phyloP scores from a whole-genome alignment of 768 basidiomycete species.

The Lyophyllum decastes region DNA sequence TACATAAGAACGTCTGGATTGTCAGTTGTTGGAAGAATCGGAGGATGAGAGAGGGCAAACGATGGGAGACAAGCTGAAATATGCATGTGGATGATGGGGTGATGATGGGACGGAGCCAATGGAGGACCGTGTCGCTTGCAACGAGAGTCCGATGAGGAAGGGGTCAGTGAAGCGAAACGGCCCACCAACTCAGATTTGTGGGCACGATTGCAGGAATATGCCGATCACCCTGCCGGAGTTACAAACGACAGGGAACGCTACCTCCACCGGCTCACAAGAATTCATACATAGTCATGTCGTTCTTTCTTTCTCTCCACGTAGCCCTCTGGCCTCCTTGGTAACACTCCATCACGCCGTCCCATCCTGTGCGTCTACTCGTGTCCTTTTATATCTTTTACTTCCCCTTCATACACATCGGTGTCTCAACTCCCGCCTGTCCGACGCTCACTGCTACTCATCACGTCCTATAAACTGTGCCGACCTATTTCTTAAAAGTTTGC shows the following conservation, averaged over 20 bases:
- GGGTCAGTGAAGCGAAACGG: constrained; percentile 15
- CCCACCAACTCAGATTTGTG: constrained; percentile 22
- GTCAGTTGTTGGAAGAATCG: constrained; percentile 1
- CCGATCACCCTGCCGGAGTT: constrained; percentile 33
- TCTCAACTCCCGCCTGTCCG: constrained; percentile 30
- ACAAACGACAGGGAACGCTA: constrained; percentile 22
- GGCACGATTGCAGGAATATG: constrained; percentile 27
- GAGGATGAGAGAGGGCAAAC: neutral
- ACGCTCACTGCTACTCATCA: constrained; percentile 30
- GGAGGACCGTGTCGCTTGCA: constrained; percentile 37
- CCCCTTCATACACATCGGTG: constrained; percentile 35
- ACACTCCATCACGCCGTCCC: constrained; percentile 44
- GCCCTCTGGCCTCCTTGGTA: constrained; percentile 43
- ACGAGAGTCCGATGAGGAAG: constrained; percentile 42
- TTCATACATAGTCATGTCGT: constrained; percentile 32
- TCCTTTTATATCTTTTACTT: constrained; percentile 35
- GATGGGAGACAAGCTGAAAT: neutral
- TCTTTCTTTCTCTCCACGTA: constrained; percentile 28
- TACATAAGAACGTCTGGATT: constrained; percentile 15
- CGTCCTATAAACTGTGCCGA: constrained; percentile 39
- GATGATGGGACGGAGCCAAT: constrained; percentile 29
- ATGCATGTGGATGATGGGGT: constrained; percentile 19
- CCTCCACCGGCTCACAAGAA: constrained; percentile 23
- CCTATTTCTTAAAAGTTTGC: constrained; percentile 31
- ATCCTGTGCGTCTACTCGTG: constrained; percentile 26